phyloP scores from a whole-genome alignment of 2,329 filamentous ascomycete species.

The Diaporthe batatas region DNA sequence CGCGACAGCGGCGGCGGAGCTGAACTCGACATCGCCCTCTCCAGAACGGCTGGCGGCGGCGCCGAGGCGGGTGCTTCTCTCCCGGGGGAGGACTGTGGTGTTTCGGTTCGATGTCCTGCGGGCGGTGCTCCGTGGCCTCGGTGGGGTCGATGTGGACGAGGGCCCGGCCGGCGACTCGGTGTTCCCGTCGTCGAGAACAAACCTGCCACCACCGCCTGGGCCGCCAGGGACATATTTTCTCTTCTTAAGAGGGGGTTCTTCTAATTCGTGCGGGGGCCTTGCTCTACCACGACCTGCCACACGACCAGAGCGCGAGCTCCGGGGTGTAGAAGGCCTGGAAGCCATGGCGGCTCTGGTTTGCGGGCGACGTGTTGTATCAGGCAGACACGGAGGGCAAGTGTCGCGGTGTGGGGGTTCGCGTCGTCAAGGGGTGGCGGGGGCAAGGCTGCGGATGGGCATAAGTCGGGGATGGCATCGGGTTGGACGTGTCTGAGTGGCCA shows the following conservation, averaged over 20 bases:
- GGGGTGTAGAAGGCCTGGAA: conserved; percentile 39
- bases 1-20: conserved; percentile 88
- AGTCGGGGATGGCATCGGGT: conserved; percentile 40
- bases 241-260: conserved; percentile 76
- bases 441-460: conserved; percentile 30
- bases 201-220: conserved; percentile 86
- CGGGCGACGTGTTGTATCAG: conserved; percentile 20
- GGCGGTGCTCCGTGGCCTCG: conserved; percentile 65
- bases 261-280: conserved; percentile 50
- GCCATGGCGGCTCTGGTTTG: conserved; percentile 32
- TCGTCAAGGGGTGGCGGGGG: conserved; percentile 42
- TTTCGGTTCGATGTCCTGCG: conserved; percentile 62
- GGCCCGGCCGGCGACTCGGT: conserved; percentile 68
- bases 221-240: conserved; percentile 88
- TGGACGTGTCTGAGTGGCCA: conserved; percentile 29
- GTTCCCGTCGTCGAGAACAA: conserved; percentile 77
- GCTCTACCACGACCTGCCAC: conserved; percentile 57
- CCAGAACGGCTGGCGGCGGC: conserved; percentile 62
- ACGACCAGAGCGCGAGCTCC: conserved; percentile 44
- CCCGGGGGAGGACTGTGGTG: conserved; percentile 65
- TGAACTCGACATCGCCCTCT: conserved; percentile 77
- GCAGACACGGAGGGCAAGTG: neutral
- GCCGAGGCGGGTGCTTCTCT: conserved; percentile 69
- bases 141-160: conserved; percentile 63
- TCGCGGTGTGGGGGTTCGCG: conserved; percentile 36